These are phyloP conservation scores for Morella rubra DNA, from an alignment of 306 rosid genomes.

Conservation along the genomic window DNA sequence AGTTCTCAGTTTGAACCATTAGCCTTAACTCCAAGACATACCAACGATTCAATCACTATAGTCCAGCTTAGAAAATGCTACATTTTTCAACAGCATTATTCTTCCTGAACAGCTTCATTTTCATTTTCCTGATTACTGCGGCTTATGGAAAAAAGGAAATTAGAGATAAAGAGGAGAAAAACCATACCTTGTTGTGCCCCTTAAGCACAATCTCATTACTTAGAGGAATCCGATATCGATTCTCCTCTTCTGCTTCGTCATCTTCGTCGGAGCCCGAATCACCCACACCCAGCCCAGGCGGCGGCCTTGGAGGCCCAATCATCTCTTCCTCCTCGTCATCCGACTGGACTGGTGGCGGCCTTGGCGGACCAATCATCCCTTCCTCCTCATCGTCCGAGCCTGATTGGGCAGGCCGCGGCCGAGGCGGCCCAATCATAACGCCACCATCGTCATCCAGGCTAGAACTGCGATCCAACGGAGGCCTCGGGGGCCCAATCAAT, in stretches of 20 bases:
- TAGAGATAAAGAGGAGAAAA: not conserved
- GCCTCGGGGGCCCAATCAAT: conserved; percentile 28
- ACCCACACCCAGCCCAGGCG: conserved; percentile 26
- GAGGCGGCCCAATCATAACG: conserved; percentile 60
- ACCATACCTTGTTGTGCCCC: conserved; percentile 80
- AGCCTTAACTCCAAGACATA: not conserved
- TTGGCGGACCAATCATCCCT: conserved; percentile 66
- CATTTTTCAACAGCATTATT: not conserved
- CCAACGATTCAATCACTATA: not conserved
- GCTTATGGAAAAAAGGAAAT: not conserved
- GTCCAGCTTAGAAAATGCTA: not conserved
- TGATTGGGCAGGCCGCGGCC: conserved; percentile 24
- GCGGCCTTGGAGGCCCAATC: conserved; percentile 74
- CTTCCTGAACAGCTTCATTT: not conserved
- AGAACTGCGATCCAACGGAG: not conserved
- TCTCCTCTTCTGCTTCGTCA: conserved; percentile 39
- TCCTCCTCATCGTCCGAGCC: conserved; percentile 27
- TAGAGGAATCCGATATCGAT: conserved; percentile 67
- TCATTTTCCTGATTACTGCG: not conserved
- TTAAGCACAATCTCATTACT: conserved; percentile 90
- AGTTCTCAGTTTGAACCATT: not conserved
- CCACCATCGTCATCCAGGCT: conserved; percentile 7
- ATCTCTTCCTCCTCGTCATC: conserved; percentile 35
- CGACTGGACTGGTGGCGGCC: conserved; percentile 33
- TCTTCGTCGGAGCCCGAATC: conserved; percentile 46